Base-by-base conservation (phyloP, 1,284 basidiomycete genomes). In the Cystobasidium sp. region DNA sequence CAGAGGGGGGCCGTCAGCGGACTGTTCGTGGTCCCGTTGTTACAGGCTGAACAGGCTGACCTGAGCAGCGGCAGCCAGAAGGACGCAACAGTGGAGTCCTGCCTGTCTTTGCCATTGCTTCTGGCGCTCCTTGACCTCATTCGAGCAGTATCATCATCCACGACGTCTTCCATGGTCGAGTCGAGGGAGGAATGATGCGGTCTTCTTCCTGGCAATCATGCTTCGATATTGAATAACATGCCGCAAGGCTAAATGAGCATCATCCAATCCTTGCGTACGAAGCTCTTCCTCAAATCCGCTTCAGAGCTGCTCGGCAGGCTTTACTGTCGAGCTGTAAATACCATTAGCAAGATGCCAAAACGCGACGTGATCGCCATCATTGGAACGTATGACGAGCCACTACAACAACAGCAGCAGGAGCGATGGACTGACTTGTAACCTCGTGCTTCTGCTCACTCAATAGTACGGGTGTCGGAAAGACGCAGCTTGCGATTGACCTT, bases 391-490 rank as follows among this genome's bases (percentile, higher is more conserved):
- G 69, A n/a, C 59, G 16, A 71, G 46, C 37, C 16, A 24, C 3
- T 12, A 24, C 12, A 10, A 31, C 41, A 46, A 37, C 24, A 69
- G 68, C 46, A 47, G n/a, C 18, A 20, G 16, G 8, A 12, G 12
- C 12, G 41, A 47, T 7, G 22, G 37, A 14, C 62, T 31, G 62
- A 16, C 12, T 18, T 24, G 31, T 69, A 37, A 47, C 10, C 37
- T 22, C 22, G 31, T 16, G 20, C 41, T 24, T 31, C 53, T 37
- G n/a, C 16, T 18, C 46, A 20, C 51, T 37, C 49, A 31, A 96
- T 22, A 95, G 94, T 0, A 99, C 96, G 1, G 97, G 96, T 10
- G 94, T 96, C 16, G 97, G 97, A 68, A 99, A 99, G 83, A 96
- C 94, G 6, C 91, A 93, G 76, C 87, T 99, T 1, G 93, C 92